Evolutionary conservation across 352 stramenopile species (phyloP), one percentile per base, ranked within the genome.

Genomic region (Plasmopara halstedii): DNA sequence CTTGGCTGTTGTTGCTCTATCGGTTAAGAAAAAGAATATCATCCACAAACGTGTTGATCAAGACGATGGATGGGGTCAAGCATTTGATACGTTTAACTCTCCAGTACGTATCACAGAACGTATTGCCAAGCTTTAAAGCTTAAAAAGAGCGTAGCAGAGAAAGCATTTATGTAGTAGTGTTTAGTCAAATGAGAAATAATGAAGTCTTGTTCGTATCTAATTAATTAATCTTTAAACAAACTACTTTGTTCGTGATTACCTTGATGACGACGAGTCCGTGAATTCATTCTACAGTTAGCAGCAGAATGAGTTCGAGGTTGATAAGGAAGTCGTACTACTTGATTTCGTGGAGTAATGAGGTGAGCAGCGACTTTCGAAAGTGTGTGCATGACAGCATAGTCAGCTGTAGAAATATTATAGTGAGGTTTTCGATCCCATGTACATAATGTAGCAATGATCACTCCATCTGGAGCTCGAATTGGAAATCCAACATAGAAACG

Each of bases 301-400:
- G n/a, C 50, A 11, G 47, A 19, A 20, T 38, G 54, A 7, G 37
- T 13, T 46, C 57, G 19, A 5, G 70, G 49, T 20, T 64, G 43
- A 11, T 64, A 46, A 32, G 50, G 38, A 25, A 69, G 29, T 14
- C 47, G 54, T 15, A 50, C 6, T 1, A 62, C 42, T 13, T 40
- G 41, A 35, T 49, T 42, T 23, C 34, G 38, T 14, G 53, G 62
- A 26, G 42, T 48, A 14, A 73, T 33, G 4, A 75, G 50, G 14
- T 70, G 46, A 0, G 52, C 45, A 0, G 64, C 69, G 21, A 85
- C 56, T 15, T 62, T 51, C 9, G 58, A 59, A 6, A 85, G 59
- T 35, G 62, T 62, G 41, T 83, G 53, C 73, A 85, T 85, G 18
- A 61, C 68, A 19, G 70, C 68, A 41, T 82, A 85, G 38, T 85